phyloP scores from a whole-genome alignment of 192 early-diverging fungal genomes.

The Rhizophagus prolifer region DNA sequence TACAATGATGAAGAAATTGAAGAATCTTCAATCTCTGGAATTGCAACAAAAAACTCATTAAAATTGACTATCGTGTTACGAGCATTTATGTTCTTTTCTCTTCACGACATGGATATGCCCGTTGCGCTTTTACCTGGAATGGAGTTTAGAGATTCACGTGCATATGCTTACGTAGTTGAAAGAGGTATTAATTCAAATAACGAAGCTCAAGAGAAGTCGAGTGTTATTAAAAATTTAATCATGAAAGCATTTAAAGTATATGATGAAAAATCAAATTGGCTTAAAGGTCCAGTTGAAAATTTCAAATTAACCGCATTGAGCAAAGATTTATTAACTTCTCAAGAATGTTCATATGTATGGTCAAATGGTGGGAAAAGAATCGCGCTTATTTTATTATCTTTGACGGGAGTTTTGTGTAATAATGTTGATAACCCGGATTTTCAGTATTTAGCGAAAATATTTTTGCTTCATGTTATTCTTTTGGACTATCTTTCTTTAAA shows the following conservation, averaged over 20 bases:
- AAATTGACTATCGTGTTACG: background rate
- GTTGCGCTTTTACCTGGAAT: slow-evolving; percentile 23
- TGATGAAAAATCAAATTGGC: background rate
- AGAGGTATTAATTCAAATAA: background rate
- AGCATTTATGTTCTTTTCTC: slow-evolving; percentile 5
- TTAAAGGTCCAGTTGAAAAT: background rate
- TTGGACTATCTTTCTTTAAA: slow-evolving; percentile 30
- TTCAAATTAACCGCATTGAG: background rate
- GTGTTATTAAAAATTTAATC: no score
- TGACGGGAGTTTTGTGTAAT: background rate
- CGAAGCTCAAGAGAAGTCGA: no score
- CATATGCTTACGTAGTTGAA: slow-evolving; percentile 19
- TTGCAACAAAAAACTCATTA: background rate
- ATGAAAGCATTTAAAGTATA: background rate
- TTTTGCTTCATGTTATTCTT: slow-evolving; percentile 25
- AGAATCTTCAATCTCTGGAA: background rate
- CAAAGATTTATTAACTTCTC: background rate
- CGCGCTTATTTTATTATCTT: background rate
- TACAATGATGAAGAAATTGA: background rate
- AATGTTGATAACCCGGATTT: background rate
- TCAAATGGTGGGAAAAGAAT: slow-evolving; percentile 9
- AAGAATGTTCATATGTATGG: slow-evolving; percentile 2
- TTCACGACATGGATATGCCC: slow-evolving; percentile 9
- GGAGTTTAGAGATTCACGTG: slow-evolving; percentile 25
- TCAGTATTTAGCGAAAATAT: background rate